Evolutionary conservation across 345 rosid species (phyloP), one percentile per base, ranked within the genome.

Genomic region (Brassica nigra): DNA sequence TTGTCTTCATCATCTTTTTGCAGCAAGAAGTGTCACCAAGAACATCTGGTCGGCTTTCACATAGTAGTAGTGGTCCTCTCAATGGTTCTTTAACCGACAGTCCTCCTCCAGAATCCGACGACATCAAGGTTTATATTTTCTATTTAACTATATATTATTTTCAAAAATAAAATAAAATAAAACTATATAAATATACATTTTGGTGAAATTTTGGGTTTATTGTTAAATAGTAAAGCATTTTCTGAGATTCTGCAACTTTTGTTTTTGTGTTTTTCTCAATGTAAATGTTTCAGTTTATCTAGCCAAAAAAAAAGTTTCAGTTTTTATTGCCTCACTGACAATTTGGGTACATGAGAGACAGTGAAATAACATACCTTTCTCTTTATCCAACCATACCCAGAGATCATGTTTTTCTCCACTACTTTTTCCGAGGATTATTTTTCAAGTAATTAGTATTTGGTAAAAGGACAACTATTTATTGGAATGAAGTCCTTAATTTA

Each of bases 11-110:
- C 12, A 58, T 58, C 9, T 27, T 33, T 30, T 61, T 3, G 83
- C 94, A 92, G 99, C 98, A 96, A 86, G 92, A 94, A 83, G 88
- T 92, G 18, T 90, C 99, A 65, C 94, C 97, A 34, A 86, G 99
- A 71, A 90, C 94, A 10, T 88, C 98, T 34, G 97, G 97, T 52
- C 85, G 97, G 82, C 89, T 92, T 15, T 92, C 97, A 0, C 97
- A 94, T 62, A 94, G 98, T 83, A 92, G 97, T 70, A 92, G 97
- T 74, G 97, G 97, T 20, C 97, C 97, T 74, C 89, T 90, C 16
- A 90, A 85, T 27, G 90, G 89, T 61, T 92, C 99, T 15, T 85
- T 91, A 11, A 91, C 98, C 11, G 99, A 96, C 83, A 96, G 98
- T 79, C 99, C 99, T 55, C 98, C 99, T 10, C 90, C 98, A 2